Evolutionary conservation across 2,329 filamentous ascomycete species (phyloP), one percentile per base, ranked within the genome.

Genomic region (Curvularia sp.): DNA sequence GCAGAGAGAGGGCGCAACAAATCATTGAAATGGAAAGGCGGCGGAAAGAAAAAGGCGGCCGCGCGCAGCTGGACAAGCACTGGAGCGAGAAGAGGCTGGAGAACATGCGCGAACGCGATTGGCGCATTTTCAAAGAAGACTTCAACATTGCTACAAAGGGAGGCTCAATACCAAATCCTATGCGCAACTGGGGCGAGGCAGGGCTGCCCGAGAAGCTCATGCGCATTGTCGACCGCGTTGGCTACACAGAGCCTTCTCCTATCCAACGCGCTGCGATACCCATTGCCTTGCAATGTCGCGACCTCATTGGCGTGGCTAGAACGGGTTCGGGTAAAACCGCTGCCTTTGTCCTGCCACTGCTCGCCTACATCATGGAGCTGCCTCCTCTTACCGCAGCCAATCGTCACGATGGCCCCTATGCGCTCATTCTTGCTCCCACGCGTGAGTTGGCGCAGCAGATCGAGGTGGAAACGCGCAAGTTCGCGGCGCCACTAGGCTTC

Each of bases 81-180:
- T 99, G 95, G 95, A 93, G 91, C 54, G 92, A 97, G 74, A 99
- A 99, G 86, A 86, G 84, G 61, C 81, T 98, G 62, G 87, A 91
- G 13, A 91, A 97, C 70, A 99, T 99, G 95, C 91, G 92, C 62
- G 93, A 98, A 79, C 86, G 95, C 75, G 95, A 99, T 78, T 99
- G 95, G 95, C 91, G 95, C 74, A 98, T 99, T 69, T 97, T 99
- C 87, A 99, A 98, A 80, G 95, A 98, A 77, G 93, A 99, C 78
- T 98, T 97, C 80, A 96, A 95, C 69, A 99, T 99, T 74, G 85
- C 89, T 39, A 97, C 93, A 8, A 98, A 97, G 77, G 95, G 95
- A 57, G 94, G 94, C 42, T 84, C 85, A 25, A 92, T 98, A 55
- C 95, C 95, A 0, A 94, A 98, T 70, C 95, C 95, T 0, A 98